phyloP scores from a whole-genome alignment of 495 filamentous ascomycete species.

The Barbatosphaeria neglecta region DNA sequence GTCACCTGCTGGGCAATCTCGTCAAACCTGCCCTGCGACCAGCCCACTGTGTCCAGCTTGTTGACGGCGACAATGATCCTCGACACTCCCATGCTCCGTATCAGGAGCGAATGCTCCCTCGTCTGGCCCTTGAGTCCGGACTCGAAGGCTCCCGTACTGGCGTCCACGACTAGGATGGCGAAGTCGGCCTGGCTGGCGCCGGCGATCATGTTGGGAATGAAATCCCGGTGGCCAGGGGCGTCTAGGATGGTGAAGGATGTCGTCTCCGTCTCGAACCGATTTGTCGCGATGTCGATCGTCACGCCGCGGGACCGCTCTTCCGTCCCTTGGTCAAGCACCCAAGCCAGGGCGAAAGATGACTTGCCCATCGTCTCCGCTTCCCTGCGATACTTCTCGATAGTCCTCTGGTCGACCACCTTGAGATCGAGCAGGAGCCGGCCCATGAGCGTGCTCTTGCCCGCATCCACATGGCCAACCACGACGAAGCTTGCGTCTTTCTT shows the following conservation, averaged over 20 bases:
- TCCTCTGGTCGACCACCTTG: constrained; percentile 73
- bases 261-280: constrained; percentile 79
- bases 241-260: constrained; percentile 90
- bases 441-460: constrained; percentile 96
- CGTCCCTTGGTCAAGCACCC: constrained; percentile 83
- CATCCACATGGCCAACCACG: constrained; percentile 95
- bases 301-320: constrained; percentile 84
- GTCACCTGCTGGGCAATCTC: constrained; percentile 77
- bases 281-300: constrained; percentile 95
- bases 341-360: constrained; percentile 88
- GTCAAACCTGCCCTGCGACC: constrained; percentile 69
- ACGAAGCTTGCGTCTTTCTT: constrained; percentile 91
- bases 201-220: constrained; percentile 98
- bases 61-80: constrained; percentile 84
- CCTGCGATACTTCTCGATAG: constrained; percentile 73
- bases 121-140: constrained; percentile 90
- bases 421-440: constrained; percentile 84
- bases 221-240: constrained; percentile 87
- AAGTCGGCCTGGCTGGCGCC: constrained; percentile 94
- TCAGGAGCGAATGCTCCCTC: constrained; percentile 79
- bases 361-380: constrained; percentile 90
- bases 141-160: constrained; percentile 79
- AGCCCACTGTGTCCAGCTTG: constrained; percentile 78
- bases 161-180: constrained; percentile 87
- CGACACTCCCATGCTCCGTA: constrained; percentile 85